Evolutionary conservation across 495 filamentous ascomycete species (phyloP).

Genomic region (Immersiella caudata): DNA sequence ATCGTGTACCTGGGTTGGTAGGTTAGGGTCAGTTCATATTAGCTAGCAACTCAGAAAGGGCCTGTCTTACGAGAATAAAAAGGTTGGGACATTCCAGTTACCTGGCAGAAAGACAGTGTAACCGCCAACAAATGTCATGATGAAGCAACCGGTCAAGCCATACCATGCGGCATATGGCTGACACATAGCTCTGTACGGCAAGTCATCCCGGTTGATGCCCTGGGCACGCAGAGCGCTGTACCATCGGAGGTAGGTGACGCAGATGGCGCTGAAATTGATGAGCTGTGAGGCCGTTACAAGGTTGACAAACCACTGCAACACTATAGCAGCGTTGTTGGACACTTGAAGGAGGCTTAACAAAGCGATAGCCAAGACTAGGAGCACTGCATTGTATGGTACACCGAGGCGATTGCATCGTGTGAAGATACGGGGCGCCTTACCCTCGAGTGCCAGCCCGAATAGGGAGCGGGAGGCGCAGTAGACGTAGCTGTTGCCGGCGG

Average conservation of each 20-base stretch:
- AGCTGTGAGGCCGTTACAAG: constrained; percentile 72
- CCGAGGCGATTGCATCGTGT: constrained; percentile 62
- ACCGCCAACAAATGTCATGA: constrained; percentile 76
- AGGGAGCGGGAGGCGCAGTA: constrained; percentile 79
- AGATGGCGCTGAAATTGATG: constrained; percentile 74
- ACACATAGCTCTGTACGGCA: constrained; percentile 67
- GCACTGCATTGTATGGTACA: constrained; percentile 65
- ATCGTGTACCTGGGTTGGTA: constrained; percentile 56
- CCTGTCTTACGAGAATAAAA: constrained; percentile 68
- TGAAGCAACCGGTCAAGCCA: constrained; percentile 59
- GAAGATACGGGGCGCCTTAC: constrained; percentile 67
- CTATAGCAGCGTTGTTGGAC: constrained; percentile 64
- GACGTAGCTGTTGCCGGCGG: constrained; percentile 82
- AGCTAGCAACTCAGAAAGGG: neutral
- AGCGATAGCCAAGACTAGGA: constrained; percentile 62
- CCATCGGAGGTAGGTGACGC: constrained; percentile 74
- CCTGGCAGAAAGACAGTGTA: constrained; percentile 74
- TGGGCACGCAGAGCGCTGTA: constrained; percentile 69
- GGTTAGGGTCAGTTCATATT: neutral
- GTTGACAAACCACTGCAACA: constrained; percentile 76
- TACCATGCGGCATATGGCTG: constrained; percentile 76
- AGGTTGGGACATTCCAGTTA: constrained; percentile 69
- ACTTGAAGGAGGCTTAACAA: constrained; percentile 75
- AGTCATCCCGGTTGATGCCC: constrained; percentile 60
- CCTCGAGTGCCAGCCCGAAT: constrained; percentile 72